These are phyloP conservation scores for Shiraia bambusicola DNA, from an alignment of 2,329 filamentous ascomycete genomes.

Conservation along the genomic window DNA sequence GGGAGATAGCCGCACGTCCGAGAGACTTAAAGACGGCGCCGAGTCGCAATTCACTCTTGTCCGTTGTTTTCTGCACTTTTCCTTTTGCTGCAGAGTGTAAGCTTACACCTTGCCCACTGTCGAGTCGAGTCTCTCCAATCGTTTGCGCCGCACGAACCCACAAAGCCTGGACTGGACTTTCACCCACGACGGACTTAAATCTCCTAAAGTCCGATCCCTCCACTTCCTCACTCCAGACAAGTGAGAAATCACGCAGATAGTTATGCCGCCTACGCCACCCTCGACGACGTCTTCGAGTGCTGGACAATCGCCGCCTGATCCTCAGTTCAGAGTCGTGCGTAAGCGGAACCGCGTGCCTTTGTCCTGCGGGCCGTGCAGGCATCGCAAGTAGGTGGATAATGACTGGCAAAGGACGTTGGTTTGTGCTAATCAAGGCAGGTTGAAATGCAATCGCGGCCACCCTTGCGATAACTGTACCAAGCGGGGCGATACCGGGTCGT, in stretches of 20 bases:
- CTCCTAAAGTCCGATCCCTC: constrained; percentile 20
- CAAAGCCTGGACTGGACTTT: constrained; percentile 6
- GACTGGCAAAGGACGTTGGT: background rate
- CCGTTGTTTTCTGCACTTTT: constrained; percentile 17
- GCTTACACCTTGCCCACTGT: constrained; percentile 7
- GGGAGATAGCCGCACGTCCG: constrained; percentile 33
- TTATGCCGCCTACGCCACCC: constrained; percentile 74
- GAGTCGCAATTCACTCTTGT: constrained; percentile 17
- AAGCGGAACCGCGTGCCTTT: constrained; percentile 90
- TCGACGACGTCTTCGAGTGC: constrained; percentile 76
- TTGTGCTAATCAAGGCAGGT: constrained; percentile 45
- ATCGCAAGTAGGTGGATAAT: constrained; percentile 72
- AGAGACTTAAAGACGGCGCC: constrained; percentile 32
- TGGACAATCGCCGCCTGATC: constrained; percentile 80
- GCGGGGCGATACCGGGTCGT: constrained; percentile 76
- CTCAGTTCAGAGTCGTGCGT: constrained; percentile 82
- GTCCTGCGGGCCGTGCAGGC: constrained; percentile 87
- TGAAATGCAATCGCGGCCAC: constrained; percentile 90
- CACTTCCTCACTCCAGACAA: constrained; percentile 4
- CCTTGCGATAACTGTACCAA: constrained; percentile 96
- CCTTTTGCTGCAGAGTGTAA: constrained; percentile 6
- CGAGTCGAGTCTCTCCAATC: too few species aligned
- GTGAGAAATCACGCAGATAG: constrained; percentile 8
- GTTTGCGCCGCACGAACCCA: constrained; percentile 5
- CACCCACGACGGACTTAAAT: constrained; percentile 28